Evolutionary conservation across 1,139 yeast species (phyloP).

Genomic region (Pneumocystis canis): DNA sequence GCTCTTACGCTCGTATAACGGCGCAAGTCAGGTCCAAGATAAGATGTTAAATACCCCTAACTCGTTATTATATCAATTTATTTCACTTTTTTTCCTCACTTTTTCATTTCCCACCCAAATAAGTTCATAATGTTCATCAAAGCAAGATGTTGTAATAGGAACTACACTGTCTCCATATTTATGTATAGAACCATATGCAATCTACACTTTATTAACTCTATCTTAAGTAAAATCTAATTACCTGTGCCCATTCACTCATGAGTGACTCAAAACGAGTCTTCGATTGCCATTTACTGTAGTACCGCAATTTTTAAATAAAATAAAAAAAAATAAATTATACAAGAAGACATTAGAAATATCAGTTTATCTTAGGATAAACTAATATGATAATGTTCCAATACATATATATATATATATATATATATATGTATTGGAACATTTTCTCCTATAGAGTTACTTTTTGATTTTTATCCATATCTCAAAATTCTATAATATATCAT

Average conservation of each 20-base stretch:
- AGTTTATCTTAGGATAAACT: no score
- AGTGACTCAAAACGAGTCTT: background rate
- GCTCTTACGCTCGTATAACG: slow-evolving; percentile 32
- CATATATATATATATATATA: no score
- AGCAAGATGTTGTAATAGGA: slow-evolving; percentile 31
- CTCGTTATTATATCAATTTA: slow-evolving; percentile 24
- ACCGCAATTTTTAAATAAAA: background rate
- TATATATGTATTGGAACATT: no score
- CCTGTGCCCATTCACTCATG: background rate
- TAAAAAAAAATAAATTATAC: background rate
- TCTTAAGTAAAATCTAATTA: background rate
- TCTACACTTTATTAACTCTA: background rate
- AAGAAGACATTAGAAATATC: no score
- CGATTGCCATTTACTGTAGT: background rate
- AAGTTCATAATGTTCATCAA: slow-evolving; percentile 59
- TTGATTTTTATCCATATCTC: no score
- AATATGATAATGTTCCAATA: no score
- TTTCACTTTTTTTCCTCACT: slow-evolving; percentile 24
- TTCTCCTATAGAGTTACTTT: no score
- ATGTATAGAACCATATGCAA: background rate
- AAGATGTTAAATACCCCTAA: slow-evolving; percentile 36
- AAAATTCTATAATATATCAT: no score
- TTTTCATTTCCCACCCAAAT: slow-evolving; percentile 73
- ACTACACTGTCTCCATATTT: background rate
- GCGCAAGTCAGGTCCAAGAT: slow-evolving; percentile 28